A percentile compares a stretch with the other conserved stretches of the same genome.
Evolutionary conservation across 345 rosid species (phyloP).

Genomic region (Bruguiera sexangula): DNA sequence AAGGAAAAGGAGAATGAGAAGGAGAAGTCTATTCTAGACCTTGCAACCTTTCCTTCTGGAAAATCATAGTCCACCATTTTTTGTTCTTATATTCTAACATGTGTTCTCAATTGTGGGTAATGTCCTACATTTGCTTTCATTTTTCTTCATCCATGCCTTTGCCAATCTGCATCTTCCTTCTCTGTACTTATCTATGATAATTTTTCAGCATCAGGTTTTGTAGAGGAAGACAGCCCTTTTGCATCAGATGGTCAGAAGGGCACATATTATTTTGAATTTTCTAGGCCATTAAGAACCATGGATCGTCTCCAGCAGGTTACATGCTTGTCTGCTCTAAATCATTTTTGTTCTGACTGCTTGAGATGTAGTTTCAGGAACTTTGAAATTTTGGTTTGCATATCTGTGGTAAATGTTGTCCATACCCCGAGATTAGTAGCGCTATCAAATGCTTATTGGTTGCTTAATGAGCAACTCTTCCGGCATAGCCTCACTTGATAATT

Average conservation of each 20-base stretch:
- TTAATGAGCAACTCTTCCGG: too few relatives aligned
- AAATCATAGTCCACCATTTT: too few relatives aligned
- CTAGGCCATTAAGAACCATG: slow-evolving; percentile 88
- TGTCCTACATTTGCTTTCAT: background rate
- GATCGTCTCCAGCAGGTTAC: slow-evolving; percentile 91
- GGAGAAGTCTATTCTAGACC: too few relatives aligned
- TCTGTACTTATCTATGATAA: background rate
- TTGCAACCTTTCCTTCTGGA: too few relatives aligned
- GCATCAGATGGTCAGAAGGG: slow-evolving; percentile 62
- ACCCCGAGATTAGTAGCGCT: background rate
- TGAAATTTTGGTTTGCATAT: background rate
- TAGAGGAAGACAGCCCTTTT: slow-evolving; percentile 90
- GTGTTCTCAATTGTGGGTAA: background rate
- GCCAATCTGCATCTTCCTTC: slow-evolving; percentile 2
- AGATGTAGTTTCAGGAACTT: background rate
- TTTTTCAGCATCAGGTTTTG: slow-evolving; percentile 48
- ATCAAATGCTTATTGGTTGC: background rate
- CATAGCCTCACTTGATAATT: too few relatives aligned
- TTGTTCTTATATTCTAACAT: background rate
- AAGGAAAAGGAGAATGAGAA: too few relatives aligned
- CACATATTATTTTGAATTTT: slow-evolving; percentile 76
- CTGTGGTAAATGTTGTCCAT: background rate
- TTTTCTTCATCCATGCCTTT: background rate
- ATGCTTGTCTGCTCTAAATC: slow-evolving; percentile 14
- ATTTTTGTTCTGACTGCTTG: slow-evolving; percentile 10